These are phyloP conservation scores for Globisporangium takayamanum DNA, from an alignment of 352 stramenopile genomes.

Conservation along the genomic window DNA sequence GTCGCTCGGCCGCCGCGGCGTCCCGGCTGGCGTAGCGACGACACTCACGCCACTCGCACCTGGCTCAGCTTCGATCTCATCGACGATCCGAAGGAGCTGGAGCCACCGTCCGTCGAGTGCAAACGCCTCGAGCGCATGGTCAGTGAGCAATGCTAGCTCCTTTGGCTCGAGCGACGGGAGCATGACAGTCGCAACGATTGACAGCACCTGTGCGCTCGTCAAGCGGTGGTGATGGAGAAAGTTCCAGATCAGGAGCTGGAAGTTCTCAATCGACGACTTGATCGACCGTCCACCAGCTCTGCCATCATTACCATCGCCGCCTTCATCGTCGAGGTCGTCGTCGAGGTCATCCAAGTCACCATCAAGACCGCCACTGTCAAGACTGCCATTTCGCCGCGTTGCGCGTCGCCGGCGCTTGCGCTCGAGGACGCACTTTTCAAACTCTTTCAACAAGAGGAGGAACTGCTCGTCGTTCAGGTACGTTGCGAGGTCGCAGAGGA, in stretches of 20 bases:
- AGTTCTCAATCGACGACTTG: conserved; percentile 32
- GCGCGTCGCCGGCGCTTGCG: conserved; percentile 17
- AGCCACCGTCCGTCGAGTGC: conserved; percentile 30
- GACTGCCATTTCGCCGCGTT: background rate
- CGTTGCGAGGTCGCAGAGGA: conserved; percentile 49
- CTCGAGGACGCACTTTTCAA: conserved; percentile 41
- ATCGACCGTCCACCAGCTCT: background rate
- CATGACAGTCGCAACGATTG: conserved; percentile 35
- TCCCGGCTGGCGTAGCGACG: background rate
- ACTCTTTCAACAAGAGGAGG: conserved; percentile 55
- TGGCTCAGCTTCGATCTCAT: conserved; percentile 27
- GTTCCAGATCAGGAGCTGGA: conserved; percentile 58
- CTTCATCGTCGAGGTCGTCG: conserved; percentile 8
- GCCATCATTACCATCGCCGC: background rate
- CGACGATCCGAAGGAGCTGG: conserved; percentile 35
- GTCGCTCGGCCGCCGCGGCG: background rate
- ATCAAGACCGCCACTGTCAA: conserved; percentile 13
- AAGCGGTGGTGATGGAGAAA: conserved; percentile 46
- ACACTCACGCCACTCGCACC: background rate
- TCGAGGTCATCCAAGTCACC: conserved; percentile 18
- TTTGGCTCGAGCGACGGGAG: conserved; percentile 41
- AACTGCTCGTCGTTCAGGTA: conserved; percentile 64
- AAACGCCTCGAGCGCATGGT: conserved; percentile 33
- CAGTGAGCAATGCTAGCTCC: conserved; percentile 31
- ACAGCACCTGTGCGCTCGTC: conserved; percentile 36